Percentiles rank a stretch among this genome's conserved stretches.
These are phyloP conservation scores for Trypanosoma rangeli DNA, from an alignment of 208 protist species.

Conservation along the genomic window DNA sequence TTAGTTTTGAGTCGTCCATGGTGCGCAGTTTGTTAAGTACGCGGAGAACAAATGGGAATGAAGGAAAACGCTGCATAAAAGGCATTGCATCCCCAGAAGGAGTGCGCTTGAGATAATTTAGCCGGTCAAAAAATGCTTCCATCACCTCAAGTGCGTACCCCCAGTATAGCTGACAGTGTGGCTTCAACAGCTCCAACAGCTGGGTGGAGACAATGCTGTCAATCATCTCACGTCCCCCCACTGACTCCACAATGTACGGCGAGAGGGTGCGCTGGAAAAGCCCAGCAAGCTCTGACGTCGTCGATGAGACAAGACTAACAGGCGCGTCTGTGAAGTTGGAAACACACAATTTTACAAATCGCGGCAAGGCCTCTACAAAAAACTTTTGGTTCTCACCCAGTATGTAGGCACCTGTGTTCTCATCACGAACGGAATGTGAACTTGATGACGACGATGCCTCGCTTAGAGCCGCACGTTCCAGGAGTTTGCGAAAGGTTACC, in stretches of 20 bases:
- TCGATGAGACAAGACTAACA: conserved; percentile 40
- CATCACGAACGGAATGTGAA: conserved; percentile 21
- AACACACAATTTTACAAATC: conserved; percentile 65
- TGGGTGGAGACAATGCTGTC: conserved; percentile 65
- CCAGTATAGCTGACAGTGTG: conserved; percentile 76
- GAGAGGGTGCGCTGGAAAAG: conserved; percentile 71
- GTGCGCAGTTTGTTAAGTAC: conserved; percentile 85
- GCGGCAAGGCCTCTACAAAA: conserved; percentile 50
- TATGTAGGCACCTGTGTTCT: conserved; percentile 39
- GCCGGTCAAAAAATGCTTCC: conserved; percentile 51
- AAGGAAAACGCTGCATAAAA: conserved; percentile 66
- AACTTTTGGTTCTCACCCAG: conserved; percentile 45
- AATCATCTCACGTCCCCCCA: conserved; percentile 64
- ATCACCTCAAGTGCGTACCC: conserved; percentile 61
- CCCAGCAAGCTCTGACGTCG: conserved; percentile 49
- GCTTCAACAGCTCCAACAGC: conserved; percentile 74
- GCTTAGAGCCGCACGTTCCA: conserved; percentile 66
- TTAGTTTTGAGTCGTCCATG: conserved; percentile 76
- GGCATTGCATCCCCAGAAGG: conserved; percentile 26
- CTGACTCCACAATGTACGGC: conserved; percentile 79
- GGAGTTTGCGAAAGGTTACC: conserved; percentile 76
- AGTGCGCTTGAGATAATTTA: conserved; percentile 82
- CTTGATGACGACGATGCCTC: conserved; percentile 4
- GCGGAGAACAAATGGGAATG: conserved; percentile 65
- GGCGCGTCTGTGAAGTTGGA: conserved; percentile 65